These are phyloP conservation scores for Wallacemonas rigidus DNA, from an alignment of 208 protist species.

Conservation along the genomic window DNA sequence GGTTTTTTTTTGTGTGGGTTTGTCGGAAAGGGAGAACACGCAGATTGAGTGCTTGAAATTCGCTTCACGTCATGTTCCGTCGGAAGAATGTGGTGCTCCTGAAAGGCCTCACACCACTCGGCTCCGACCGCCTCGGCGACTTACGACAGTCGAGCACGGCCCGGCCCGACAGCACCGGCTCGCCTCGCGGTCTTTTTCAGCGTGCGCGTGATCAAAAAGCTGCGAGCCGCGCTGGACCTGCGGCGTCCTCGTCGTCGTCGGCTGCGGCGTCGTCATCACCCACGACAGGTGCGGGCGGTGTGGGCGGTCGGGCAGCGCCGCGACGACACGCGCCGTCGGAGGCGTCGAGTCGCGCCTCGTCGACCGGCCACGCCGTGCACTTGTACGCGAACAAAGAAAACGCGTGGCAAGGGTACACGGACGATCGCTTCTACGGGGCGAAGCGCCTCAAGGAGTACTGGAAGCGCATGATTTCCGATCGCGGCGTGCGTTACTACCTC, in stretches of 20 bases:
- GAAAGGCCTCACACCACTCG: constrained; percentile 8
- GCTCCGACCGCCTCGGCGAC: constrained; percentile 8
- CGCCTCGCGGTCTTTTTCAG: constrained; percentile 4
- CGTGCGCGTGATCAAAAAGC: constrained; percentile 4
- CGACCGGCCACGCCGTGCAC: constrained; percentile 41
- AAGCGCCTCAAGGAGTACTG: constrained; percentile 81
- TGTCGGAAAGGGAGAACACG: too few species aligned
- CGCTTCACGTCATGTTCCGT: not conserved
- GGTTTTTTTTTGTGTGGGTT: too few species aligned
- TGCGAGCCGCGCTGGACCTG: not conserved
- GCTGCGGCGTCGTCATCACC: not conserved
- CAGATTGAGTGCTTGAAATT: not conserved
- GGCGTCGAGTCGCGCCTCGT: constrained; percentile 20
- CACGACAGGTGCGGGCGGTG: constrained; percentile 4
- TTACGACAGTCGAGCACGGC: not conserved
- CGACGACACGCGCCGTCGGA: constrained; percentile 29
- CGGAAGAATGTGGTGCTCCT: not conserved
- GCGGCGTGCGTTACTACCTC: constrained; percentile 80
- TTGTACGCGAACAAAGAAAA: constrained; percentile 91
- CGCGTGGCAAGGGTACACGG: constrained; percentile 80
- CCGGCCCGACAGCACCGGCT: constrained; percentile 2
- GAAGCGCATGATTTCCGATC: constrained; percentile 64
- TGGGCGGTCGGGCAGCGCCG: constrained; percentile 21
- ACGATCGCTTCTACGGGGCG: constrained; percentile 83
- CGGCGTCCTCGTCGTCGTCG: constrained; percentile 1